These are phyloP conservation scores for Chrysoporthe puriensis DNA, from an alignment of 2,329 filamentous ascomycete species.

Conservation along the genomic window DNA sequence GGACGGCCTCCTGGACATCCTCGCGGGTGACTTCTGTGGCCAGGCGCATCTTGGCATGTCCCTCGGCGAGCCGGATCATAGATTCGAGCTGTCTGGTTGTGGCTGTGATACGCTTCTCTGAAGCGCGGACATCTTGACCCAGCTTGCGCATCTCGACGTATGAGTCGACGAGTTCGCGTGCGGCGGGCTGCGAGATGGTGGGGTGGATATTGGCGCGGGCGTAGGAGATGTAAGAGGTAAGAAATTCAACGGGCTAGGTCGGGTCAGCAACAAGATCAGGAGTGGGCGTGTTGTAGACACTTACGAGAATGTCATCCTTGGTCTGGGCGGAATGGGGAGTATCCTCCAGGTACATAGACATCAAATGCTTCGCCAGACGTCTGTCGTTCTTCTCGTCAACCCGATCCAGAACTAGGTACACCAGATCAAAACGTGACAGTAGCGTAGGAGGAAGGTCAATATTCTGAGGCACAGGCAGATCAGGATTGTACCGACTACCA, in stretches of 20 bases:
- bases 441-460: constrained; percentile 96
- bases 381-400: constrained; percentile 90
- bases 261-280: constrained; percentile 11
- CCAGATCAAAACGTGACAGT: constrained; percentile 92
- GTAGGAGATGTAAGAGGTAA: constrained; percentile 97
- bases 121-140: constrained; percentile 81
- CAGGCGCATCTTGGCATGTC: constrained; percentile 97
- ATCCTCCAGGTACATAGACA: constrained; percentile 97
- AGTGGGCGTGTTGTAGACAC: constrained; percentile 37
- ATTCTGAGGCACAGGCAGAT: constrained; percentile 94
- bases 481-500: constrained; percentile 95
- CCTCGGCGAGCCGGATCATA: constrained; percentile 96
- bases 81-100: constrained; percentile 96
- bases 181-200: constrained; percentile 76
- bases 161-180: constrained; percentile 79
- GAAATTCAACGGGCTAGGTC: constrained; percentile 82
- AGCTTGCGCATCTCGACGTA: constrained; percentile 97
- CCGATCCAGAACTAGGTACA: constrained; percentile 94
- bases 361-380: constrained; percentile 85
- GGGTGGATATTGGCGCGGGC: constrained; percentile 87
- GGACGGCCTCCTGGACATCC: constrained; percentile 89
- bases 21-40: constrained; percentile 72
- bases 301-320: constrained; percentile 77
- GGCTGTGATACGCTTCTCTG: constrained; percentile 95
- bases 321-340: constrained; percentile 81